Base-by-base conservation (phyloP, 1,284 basidiomycete genomes). In the Trametes versicolor region DNA sequence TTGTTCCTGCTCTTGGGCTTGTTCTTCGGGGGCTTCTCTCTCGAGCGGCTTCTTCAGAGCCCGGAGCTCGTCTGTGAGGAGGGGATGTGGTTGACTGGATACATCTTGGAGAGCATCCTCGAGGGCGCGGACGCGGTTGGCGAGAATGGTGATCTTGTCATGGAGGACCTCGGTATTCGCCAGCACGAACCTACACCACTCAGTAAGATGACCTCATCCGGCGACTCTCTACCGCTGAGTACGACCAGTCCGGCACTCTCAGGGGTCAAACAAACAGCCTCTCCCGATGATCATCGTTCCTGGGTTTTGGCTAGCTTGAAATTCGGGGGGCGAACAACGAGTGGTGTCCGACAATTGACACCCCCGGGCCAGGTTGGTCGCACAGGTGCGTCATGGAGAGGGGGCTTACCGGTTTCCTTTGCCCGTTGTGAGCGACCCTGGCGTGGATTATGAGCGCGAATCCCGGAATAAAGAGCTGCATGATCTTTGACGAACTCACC, bases 341-440 rank as follows among this genome's bases (percentile, higher is more conserved):
- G 29, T 32, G 29, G 29, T 32, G 8, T 32, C 29, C 29, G 29
- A 32, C 29, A 3, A 8, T 32, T 32, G 29, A 43, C 17, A 7
- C n/a, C 41, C 41, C 6, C 15, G 19, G 15, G 19, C 41, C 19
- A n/a, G 37, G 37, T 39, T n/a, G 41, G 19, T 43, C 29, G 29
- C 47, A 9, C 15, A 43, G 29, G 32, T 50, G 56, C 15, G n/a
- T 32, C n/a, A 58, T 47, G 23, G 64, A 43, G 67, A 58, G 39
- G 61, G 48, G 50, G 70, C 61, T 48, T 72, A 88, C 87, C 88
- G 80, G 73, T 90, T 91, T 21, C 89, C 89, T 74, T 88, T 90
- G 61, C 89, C 88, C n/a, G 89, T 90, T 8, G 88, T 90, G 53
- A 91, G 80, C 47, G 87, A 88, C 19, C 86, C 88, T 89, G 72